A percentile compares a stretch with the other conserved stretches of the same genome.
phyloP scores from a whole-genome alignment of 768 basidiomycete genomes.

The Boletus patriciae region DNA sequence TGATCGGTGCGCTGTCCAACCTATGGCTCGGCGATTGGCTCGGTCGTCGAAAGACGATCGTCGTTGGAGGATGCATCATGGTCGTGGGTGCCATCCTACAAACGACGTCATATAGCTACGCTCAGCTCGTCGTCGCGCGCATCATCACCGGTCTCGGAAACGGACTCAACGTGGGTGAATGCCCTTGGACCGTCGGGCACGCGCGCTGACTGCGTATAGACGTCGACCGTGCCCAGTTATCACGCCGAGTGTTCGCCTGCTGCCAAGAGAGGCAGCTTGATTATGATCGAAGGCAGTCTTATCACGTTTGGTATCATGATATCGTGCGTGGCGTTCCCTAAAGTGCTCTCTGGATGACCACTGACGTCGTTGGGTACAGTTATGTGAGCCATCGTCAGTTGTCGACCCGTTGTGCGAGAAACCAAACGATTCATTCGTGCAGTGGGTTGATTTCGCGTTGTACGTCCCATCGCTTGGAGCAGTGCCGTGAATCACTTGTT shows the following conservation, averaged over 20 bases:
- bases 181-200: too few species aligned
- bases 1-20: conserved; percentile 62
- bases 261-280: conserved; percentile 56
- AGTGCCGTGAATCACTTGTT: background rate
- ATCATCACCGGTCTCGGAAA: conserved; percentile 65
- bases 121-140: conserved; percentile 62
- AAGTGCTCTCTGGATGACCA: background rate
- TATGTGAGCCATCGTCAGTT: conserved; percentile 20
- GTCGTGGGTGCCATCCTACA: conserved; percentile 63
- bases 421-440: conserved; percentile 4
- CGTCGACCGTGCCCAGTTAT: conserved; percentile 64
- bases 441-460: conserved; percentile 69
- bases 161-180: conserved; percentile 50
- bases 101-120: conserved; percentile 53
- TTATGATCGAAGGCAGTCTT: conserved; percentile 64
- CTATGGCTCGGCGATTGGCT: conserved; percentile 59
- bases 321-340: conserved; percentile 41
- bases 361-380: conserved; percentile 8
- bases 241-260: conserved; percentile 67
- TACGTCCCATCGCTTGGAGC: conserved; percentile 26
- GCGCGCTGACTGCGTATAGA: conserved; percentile 35
- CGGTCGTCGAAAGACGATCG: conserved; percentile 59
- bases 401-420: background rate
- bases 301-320: conserved; percentile 66
- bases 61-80: conserved; percentile 59